phyloP scores from a whole-genome alignment of 2,329 filamentous ascomycete species.

The Colletotrichum nymphaeae region DNA sequence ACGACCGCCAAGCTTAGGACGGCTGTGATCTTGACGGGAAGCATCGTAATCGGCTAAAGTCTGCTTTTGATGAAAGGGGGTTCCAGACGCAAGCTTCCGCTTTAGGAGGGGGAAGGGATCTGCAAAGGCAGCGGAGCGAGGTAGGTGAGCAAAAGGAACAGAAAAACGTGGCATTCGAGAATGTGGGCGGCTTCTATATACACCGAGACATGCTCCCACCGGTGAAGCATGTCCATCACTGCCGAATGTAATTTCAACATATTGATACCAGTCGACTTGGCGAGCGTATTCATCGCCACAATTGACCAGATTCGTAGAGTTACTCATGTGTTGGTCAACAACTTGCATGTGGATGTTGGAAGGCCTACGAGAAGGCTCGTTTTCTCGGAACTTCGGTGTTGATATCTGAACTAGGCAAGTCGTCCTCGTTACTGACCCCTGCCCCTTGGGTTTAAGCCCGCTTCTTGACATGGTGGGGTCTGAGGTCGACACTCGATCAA shows the following conservation, averaged over 20 bases:
- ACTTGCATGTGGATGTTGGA: background rate
- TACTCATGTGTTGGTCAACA: slow-evolving; percentile 17
- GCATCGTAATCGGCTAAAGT: background rate
- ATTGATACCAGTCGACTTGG: slow-evolving; percentile 1
- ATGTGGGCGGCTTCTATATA: slow-evolving; percentile 11
- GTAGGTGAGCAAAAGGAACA: slow-evolving; percentile 7
- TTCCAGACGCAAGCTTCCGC: slow-evolving; percentile 17
- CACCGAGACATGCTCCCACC: background rate
- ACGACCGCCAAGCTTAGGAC: slow-evolving; percentile 16
- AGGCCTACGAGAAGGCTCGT: background rate
- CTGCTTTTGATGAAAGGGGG: slow-evolving; percentile 11
- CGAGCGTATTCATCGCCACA: slow-evolving; percentile 3
- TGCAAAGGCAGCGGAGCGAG: slow-evolving; percentile 8
- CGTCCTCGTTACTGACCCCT: slow-evolving; percentile 6
- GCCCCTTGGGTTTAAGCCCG: background rate
- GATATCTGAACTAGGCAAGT: slow-evolving; percentile 14
- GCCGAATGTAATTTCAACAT: slow-evolving; percentile 11
- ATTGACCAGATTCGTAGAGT: background rate
- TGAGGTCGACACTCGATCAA: slow-evolving; percentile 3
- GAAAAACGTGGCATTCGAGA: slow-evolving; percentile 11
- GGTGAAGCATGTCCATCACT: background rate
- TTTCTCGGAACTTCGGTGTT: slow-evolving; percentile 20
- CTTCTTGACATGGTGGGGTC: background rate
- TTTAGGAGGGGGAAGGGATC: slow-evolving; percentile 1
- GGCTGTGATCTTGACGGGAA: slow-evolving; percentile 15